phyloP scores from a whole-genome alignment of 1,284 basidiomycete species.

The Coniferiporia weirii region DNA sequence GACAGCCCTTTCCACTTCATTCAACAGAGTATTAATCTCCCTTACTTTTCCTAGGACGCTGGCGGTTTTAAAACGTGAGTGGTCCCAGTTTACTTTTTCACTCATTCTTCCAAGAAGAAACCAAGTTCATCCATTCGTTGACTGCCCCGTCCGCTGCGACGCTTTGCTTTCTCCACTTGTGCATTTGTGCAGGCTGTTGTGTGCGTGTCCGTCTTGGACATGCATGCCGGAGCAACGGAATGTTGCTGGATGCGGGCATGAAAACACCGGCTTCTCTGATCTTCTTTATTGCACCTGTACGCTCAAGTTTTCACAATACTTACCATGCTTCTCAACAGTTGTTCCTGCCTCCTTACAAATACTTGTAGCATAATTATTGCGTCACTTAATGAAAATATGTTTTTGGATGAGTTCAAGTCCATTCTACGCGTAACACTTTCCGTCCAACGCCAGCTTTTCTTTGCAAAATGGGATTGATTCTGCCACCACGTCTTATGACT shows the following conservation, averaged over 20 bases:
- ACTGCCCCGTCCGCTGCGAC: constrained; percentile 38
- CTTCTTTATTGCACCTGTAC: background rate
- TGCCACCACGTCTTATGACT: constrained; percentile 40
- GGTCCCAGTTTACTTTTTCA: background rate
- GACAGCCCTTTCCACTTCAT: background rate
- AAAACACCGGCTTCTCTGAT: constrained; percentile 73
- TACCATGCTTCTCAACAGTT: background rate
- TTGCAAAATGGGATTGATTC: constrained; percentile 46
- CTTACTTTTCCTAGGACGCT: background rate
- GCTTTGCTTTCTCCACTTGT: constrained; percentile 32
- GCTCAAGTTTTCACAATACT: background rate
- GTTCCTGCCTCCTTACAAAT: background rate
- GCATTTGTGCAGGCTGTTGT: constrained; percentile 31
- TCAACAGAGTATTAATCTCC: background rate
- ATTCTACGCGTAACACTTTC: constrained; percentile 55
- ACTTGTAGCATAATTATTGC: background rate
- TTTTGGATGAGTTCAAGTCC: constrained; percentile 28
- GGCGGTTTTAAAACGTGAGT: background rate
- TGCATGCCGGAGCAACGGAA: constrained; percentile 32
- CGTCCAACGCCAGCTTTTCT: constrained; percentile 62
- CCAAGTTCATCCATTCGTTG: constrained; percentile 84
- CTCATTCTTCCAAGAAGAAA: constrained; percentile 42
- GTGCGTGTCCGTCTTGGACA: constrained; percentile 45
- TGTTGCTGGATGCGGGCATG: constrained; percentile 41
- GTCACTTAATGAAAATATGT: background rate